Conservation (phyloP, 495 filamentous ascomycete species). For the Annulohypoxylon stygium region DNA sequence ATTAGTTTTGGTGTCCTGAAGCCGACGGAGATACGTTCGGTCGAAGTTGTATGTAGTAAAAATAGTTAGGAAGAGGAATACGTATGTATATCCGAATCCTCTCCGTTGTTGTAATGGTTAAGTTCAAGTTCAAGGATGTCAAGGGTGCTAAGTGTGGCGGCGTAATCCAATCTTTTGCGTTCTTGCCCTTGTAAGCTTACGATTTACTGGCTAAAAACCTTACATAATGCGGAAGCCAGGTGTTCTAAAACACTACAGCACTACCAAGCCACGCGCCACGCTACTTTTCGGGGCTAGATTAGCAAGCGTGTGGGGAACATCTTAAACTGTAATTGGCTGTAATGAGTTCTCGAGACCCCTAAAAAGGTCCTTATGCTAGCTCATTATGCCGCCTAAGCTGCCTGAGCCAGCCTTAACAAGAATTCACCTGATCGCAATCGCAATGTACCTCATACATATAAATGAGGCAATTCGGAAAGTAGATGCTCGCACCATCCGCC, state of each 20-base stretch:
- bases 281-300: slow-evolving; percentile 15
- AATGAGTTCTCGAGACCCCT: slow-evolving; percentile 9
- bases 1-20: slow-evolving; percentile 19
- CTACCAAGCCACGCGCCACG: slow-evolving; percentile 36
- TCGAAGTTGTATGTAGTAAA: slow-evolving; percentile 7
- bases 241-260: slow-evolving; percentile 33
- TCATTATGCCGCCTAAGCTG: too few relatives aligned
- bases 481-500: background rate
- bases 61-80: slow-evolving; percentile 17
- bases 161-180: slow-evolving; percentile 27
- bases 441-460: slow-evolving; percentile 1
- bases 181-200: slow-evolving; percentile 17
- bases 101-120: slow-evolving; percentile 2
- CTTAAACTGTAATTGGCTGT: slow-evolving; percentile 30
- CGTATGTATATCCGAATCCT: background rate
- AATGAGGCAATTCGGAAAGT: slow-evolving; percentile 3
- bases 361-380: background rate
- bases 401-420: background rate
- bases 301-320: slow-evolving; percentile 26
- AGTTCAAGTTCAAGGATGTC: background rate
- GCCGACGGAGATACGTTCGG: slow-evolving; percentile 1
- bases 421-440: background rate
- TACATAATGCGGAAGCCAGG: slow-evolving; percentile 39
- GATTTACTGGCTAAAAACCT: background rate
- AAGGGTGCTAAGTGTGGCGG: slow-evolving; percentile 29